Evolutionary conservation across 192 early-diverging fungal species (phyloP), one percentile per base, ranked within the genome.

Genomic region (Kickxella alabastrina): DNA sequence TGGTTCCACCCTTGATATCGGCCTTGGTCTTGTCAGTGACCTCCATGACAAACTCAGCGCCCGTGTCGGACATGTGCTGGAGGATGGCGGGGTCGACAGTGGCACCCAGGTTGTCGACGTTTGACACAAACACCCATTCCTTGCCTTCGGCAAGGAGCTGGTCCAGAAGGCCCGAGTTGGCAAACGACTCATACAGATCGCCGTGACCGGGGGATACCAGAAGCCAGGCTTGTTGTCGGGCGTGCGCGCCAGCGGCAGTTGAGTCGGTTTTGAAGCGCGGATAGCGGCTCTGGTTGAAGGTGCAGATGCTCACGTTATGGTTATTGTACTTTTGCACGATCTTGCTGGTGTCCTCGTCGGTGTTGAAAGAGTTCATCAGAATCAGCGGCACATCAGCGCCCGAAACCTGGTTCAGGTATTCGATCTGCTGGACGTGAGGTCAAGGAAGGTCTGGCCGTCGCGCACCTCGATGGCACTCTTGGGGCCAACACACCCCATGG

Each of bases 361-460:
- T 99, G 77, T 99, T 99, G 85, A 99, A 97, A n/a, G 97, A 99
- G 82, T 99, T 99, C 97, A 99, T 99, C 41, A 97, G 81, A 49
- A 99, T 95, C 58, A 97, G 85, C 4, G 97, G 97, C 8, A 99
- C 95, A 40, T 87, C 82, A 49, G 95, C 92, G 43, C 87, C 82
- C 68, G 94, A 82, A 21, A 83, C 77, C 44, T 82, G 83, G 82
- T 99, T 99, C 43, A 97, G 77, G 57, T 94, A 91, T 88, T 99
- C 94, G 60, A 99, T 94, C 69, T 99, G 97, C 57, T 94, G 90
- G 21, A 99, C 97, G 91, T 95, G 50, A 99, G 78, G 67, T 99
- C 97, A 43, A 99, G 81, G 60, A 99, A 99, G 38, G 97, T 97
- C 92, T 95, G 92, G 25, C 91, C 88, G 55, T 97, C 94, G 40